Base-by-base conservation (phyloP, 2,329 filamentous ascomycete genomes). In the Exophiala viscosa region DNA sequence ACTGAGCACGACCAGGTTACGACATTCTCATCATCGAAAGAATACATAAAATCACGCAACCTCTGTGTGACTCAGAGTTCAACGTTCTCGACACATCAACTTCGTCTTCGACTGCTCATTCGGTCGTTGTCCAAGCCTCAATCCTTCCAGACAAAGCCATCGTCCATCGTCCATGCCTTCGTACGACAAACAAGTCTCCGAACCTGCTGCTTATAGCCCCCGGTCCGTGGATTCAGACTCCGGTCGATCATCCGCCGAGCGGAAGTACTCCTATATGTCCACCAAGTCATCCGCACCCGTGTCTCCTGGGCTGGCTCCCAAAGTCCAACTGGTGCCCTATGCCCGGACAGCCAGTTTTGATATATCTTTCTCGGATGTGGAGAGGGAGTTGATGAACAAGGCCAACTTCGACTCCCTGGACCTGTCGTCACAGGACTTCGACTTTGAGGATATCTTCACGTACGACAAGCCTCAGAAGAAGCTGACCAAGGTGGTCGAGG, bases 361-460 rank as follows among this genome's bases (percentile, higher is more conserved):
- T 42, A 50, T 54, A 11, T 58, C 59, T 11, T 45, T 63, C 20
- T 60, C 60, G 8, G 53, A 59, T 15, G 51, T 46, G 5, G 60
- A 62, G 40, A 53, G 53, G 32, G 50, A 58, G 46, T 28, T 59
- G 9, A 45, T 62, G 17, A 49, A 53, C 52, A 56, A 59, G 8
- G 53, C 52, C 43, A 54, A 54, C 36, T 61, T 63, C 39, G 60
- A 63, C 51, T 47, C 57, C 32, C 47, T 58, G 33, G 60, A 63
- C 48, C 46, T 63, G 38, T 61, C 59, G 5, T 63, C 60, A 4
- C 51, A 61, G 35, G 60, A 63, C 52, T 63, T 63, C 36, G 60
- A 63, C 41, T 63, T 63, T 40, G 60, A 61, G 45, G 60, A 63
- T 18, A 57, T 63, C 52, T 63, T 63, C 59, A 63, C 60, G 10